Percentiles rank a stretch among this genome's conserved stretches.
Conservation (phyloP, 345 rosid species). For the Salix udensis region DNA sequence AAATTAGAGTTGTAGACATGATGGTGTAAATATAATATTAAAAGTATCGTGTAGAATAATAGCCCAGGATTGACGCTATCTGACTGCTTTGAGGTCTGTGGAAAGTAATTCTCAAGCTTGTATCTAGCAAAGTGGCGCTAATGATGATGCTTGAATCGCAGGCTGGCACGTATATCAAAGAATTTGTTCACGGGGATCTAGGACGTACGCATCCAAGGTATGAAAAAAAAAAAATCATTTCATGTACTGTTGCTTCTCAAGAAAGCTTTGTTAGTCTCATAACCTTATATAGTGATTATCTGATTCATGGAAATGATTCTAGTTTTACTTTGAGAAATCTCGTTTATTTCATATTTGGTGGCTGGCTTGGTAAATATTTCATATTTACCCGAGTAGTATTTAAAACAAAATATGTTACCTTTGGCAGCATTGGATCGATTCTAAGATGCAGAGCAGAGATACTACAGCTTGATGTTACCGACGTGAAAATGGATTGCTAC, state of each 20-base stretch:
- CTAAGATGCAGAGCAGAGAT: slow-evolving; percentile 88
- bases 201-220: slow-evolving; percentile 95
- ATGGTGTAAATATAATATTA: too few relatives aligned
- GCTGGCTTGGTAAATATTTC: neutral
- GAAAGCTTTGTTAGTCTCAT: neutral
- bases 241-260: slow-evolving; percentile 29
- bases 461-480: slow-evolving; percentile 85
- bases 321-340: neutral
- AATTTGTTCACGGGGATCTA: slow-evolving; percentile 94
- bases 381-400: neutral
- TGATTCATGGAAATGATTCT: neutral
- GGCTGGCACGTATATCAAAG: slow-evolving; percentile 98
- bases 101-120: neutral
- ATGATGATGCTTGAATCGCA: slow-evolving; percentile 29
- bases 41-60: too few relatives aligned
- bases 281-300: neutral
- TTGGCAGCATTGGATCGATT: slow-evolving; percentile 74
- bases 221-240: neutral
- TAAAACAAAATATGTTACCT: neutral
- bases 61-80: neutral
- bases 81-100: neutral
- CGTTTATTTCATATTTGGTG: neutral
- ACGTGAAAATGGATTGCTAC: slow-evolving; percentile 88
- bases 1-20: too few relatives aligned
- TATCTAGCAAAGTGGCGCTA: neutral